Evolutionary conservation across 2,329 filamentous ascomycete genomes (phyloP).

Genomic region (Diplocarpon rosae): DNA sequence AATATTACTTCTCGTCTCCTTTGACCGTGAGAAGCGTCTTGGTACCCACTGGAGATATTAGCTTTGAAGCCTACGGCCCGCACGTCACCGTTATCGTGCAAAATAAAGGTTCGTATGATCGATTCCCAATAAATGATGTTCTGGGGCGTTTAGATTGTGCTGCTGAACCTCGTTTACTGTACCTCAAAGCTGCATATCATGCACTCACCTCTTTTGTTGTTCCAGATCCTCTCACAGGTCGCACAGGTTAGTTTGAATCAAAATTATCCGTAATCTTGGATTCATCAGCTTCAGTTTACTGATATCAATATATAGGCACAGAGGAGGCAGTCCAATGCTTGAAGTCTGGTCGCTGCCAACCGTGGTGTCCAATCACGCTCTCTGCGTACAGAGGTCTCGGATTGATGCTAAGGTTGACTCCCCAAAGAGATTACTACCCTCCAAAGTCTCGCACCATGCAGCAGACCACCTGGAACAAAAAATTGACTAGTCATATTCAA

Average conservation of each 20-base stretch:
- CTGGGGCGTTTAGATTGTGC: conserved; percentile 47
- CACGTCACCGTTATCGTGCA: conserved; percentile 35
- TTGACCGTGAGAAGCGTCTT: conserved; percentile 36
- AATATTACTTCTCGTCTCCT: no score
- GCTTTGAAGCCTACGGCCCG: conserved; percentile 24
- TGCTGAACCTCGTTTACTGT: conserved; percentile 42
- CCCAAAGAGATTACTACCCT: conserved; percentile 34
- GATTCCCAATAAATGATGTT: conserved; percentile 41
- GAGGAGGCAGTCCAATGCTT: conserved; percentile 47
- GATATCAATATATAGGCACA: conserved; percentile 30
- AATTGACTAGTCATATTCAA: conserved; percentile 32
- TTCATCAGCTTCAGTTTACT: no score
- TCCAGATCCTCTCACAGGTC: conserved; percentile 44
- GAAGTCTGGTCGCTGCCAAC: conserved; percentile 34
- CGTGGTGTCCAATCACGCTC: conserved; percentile 14
- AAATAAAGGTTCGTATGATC: conserved; percentile 32
- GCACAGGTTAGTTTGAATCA: conserved; percentile 29
- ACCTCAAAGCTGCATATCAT: conserved; percentile 47
- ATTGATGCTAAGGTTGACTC: conserved; percentile 21
- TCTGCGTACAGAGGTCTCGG: conserved; percentile 1
- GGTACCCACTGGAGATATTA: conserved; percentile 35
- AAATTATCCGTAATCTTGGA: no score
- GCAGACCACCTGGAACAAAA: conserved; percentile 31
- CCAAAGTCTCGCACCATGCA: conserved; percentile 32
- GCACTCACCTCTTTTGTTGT: conserved; percentile 48